phyloP scores from a whole-genome alignment of 805 yeast genomes.

The Candida fluviatilis region DNA sequence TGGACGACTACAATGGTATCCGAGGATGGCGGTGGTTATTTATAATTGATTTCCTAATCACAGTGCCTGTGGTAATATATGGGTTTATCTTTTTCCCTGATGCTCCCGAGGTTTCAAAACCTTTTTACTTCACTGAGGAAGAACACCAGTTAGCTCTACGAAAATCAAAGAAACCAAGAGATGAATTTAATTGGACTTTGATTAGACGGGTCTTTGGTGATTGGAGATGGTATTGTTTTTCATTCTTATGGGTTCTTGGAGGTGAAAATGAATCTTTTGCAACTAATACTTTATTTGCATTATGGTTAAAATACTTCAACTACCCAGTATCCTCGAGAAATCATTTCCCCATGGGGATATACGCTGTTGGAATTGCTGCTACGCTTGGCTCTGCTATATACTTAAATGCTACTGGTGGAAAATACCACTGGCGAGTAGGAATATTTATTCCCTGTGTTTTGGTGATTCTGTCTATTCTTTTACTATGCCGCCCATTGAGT shows the following conservation, averaged over 20 bases:
- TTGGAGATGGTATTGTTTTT: conserved; percentile 36
- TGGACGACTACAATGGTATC: conserved; percentile 46
- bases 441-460: conserved; percentile 38
- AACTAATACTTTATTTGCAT: conserved; percentile 29
- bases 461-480: conserved; percentile 45
- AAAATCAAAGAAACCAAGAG: conserved; percentile 33
- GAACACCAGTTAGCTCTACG: conserved; percentile 25
- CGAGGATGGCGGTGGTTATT: conserved; percentile 71
- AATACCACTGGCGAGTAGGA: conserved; percentile 51
- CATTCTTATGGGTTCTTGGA: conserved; percentile 32
- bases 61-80: conserved; percentile 53
- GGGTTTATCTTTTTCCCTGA: conserved; percentile 61
- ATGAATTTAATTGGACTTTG: conserved; percentile 28
- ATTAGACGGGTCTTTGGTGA: conserved; percentile 38
- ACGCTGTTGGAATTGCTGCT: conserved; percentile 30
- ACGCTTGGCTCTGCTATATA: conserved; percentile 26
- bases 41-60: conserved; percentile 55
- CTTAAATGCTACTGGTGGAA: conserved; percentile 24
- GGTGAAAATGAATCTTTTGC: conserved; percentile 36
- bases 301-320: conserved; percentile 26
- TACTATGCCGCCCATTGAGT: conserved; percentile 37
- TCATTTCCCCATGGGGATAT: conserved; percentile 37
- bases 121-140: conserved; percentile 22
- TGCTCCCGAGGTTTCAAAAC: conserved; percentile 40
- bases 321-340: conserved; percentile 28